These are phyloP conservation scores for Volvariella volvacea DNA, from an alignment of 1,284 basidiomycete genomes.

Conservation along the genomic window DNA sequence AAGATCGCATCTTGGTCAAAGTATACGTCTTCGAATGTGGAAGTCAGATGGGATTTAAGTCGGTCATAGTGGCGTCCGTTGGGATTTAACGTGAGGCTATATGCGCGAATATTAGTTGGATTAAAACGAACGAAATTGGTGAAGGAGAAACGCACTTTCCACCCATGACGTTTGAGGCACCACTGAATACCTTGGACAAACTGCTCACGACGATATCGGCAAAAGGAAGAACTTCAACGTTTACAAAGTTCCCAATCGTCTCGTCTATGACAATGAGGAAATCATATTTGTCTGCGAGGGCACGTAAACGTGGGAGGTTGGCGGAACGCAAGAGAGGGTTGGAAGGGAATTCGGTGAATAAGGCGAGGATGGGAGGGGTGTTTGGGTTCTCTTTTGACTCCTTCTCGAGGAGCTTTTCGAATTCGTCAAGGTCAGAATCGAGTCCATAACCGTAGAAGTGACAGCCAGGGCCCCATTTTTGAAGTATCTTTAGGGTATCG, in stretches of 20 bases:
- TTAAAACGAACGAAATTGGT: slow-evolving; percentile 3
- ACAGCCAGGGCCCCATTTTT: slow-evolving; percentile 97
- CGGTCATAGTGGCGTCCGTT: slow-evolving; percentile 56
- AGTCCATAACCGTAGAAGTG: slow-evolving; percentile 85
- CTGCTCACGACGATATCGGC: slow-evolving; percentile 94
- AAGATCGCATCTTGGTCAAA: slow-evolving; percentile 92
- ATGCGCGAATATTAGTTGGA: slow-evolving; percentile 6
- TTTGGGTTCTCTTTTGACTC: slow-evolving; percentile 34
- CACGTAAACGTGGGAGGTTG: slow-evolving; percentile 72
- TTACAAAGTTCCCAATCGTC: slow-evolving; percentile 94
- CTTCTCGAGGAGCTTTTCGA: slow-evolving; percentile 61
- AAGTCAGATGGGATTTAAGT: slow-evolving; percentile 58
- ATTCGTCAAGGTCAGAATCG: slow-evolving; percentile 67
- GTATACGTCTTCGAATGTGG: slow-evolving; percentile 80
- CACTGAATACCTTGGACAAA: slow-evolving; percentile 93
- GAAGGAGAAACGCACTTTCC: slow-evolving; percentile 60
- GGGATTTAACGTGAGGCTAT: slow-evolving; percentile 86
- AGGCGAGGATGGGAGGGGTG: slow-evolving; percentile 48
- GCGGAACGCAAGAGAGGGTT: slow-evolving; percentile 89
- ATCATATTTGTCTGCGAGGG: slow-evolving; percentile 82
- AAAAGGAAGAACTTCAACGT: slow-evolving; percentile 87
- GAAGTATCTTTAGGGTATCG: slow-evolving; percentile 93
- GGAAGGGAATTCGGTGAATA: slow-evolving; percentile 90
- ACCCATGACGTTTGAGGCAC: slow-evolving; percentile 96
- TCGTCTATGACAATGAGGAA: slow-evolving; percentile 94